phyloP scores from a whole-genome alignment of 2,329 filamentous ascomycete genomes.

The Fusarium zealandicum region DNA sequence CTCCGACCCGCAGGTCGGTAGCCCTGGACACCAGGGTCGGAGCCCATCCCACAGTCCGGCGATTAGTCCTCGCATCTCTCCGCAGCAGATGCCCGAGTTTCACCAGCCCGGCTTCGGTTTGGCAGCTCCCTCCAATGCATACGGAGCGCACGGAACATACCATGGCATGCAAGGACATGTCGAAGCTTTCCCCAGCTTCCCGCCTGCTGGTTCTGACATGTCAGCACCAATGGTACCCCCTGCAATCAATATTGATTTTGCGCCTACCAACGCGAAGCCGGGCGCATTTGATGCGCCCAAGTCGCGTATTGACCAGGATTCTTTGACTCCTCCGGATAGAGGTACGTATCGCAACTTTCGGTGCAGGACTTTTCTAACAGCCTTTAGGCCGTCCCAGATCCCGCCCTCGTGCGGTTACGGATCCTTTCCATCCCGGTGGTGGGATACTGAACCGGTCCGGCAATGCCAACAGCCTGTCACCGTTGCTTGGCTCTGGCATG shows the following conservation, averaged over 20 bases:
- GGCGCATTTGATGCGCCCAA: conserved; percentile 60
- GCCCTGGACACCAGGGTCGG: conserved; percentile 72
- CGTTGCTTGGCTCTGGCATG: conserved; percentile 57
- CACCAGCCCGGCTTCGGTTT: conserved; percentile 57
- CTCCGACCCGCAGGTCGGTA: conserved; percentile 72
- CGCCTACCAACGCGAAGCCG: conserved; percentile 69
- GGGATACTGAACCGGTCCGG: conserved; percentile 50
- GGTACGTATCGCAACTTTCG: conserved; percentile 51
- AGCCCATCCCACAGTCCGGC: conserved; percentile 81
- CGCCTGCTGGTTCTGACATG: conserved; percentile 64
- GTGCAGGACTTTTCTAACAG: conserved; percentile 24
- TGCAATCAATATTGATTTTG: conserved; percentile 93
- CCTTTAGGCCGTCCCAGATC: conserved; percentile 55
- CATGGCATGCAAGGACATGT: conserved; percentile 48
- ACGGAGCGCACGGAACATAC: conserved; percentile 44
- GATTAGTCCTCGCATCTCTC: conserved; percentile 67
- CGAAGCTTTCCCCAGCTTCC: conserved; percentile 62
- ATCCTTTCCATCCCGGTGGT: conserved; percentile 63
- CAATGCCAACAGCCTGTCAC: conserved; percentile 55
- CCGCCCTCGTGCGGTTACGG: conserved; percentile 64
- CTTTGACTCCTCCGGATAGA: conserved; percentile 81
- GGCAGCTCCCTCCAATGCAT: conserved; percentile 50
- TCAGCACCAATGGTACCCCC: conserved; percentile 82
- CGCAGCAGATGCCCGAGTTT: conserved; percentile 63
- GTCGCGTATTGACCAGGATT: conserved; percentile 73